Evolutionary conservation across 768 basidiomycete genomes (phyloP), one percentile per base, ranked within the genome.

Genomic region (Termitomyces sp.): DNA sequence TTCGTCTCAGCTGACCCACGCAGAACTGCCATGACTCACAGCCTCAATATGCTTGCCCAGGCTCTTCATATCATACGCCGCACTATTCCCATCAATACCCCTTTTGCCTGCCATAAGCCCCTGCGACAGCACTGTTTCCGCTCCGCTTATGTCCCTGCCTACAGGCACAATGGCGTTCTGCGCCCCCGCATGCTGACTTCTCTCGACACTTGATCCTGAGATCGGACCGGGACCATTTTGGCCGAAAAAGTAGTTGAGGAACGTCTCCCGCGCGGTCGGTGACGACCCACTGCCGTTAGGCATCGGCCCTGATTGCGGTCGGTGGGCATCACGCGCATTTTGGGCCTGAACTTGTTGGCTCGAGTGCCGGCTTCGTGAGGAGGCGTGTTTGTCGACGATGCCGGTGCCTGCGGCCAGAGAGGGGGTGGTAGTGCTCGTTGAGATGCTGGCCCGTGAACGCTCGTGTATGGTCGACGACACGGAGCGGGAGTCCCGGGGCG

Each of bases 41-140:
- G 95, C 92, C 73, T 99, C 97, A 60, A 99, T 91, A 68, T 99
- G 97, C 74, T 90, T 95, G 46, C 95, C 94, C 55, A 98, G 79
- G 69, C 94, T 97, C 81, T 94, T 98, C 97, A 99, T 99, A 71
- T 98, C 97, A 71, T 87, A 98, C 50, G 91, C 95, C 57, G 95
- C 90, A 66, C 81, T 89, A 70, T 79, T 89, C 50, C 79, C 89
- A 65, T 95, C 91, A 51, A 91, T 70, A 12, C 79, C 77, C 53
- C 82, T 75, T 74, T 85, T 88, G 14, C 84, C 82, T 20, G 83
- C 83, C 82, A 90, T 79, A 30, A 91, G 69, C 4, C 89, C 89
- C 14, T 81, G 74, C 35, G 81, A 78, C 49, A 84, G 71, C 36
- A 75, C 63, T 16, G 74, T 68, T 52, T 88, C 87, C 9, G 73